Conservation (phyloP, 345 rosid genomes). For the Salix udensis region DNA sequence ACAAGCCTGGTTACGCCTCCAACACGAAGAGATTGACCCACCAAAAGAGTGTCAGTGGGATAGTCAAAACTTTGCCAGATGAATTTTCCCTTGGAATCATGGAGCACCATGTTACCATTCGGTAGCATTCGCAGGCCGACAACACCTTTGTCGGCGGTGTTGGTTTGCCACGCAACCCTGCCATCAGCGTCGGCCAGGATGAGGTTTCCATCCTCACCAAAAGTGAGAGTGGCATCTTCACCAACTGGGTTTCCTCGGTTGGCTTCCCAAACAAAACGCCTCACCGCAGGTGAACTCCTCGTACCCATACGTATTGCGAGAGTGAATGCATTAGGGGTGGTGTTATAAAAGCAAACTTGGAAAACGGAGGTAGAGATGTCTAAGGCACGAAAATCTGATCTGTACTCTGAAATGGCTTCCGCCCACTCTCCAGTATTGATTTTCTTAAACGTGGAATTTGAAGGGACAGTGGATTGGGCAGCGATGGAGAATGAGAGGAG, state of each 20-base stretch:
- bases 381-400: conserved; percentile 29
- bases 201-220: conserved; percentile 32
- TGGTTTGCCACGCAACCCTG: conserved; percentile 32
- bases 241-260: conserved; percentile 29
- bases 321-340: conserved; percentile 56
- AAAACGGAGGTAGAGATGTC: conserved; percentile 32
- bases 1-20: conserved; percentile 42
- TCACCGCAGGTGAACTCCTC: conserved; percentile 29
- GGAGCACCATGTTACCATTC: conserved; percentile 18
- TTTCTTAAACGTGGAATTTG: conserved; percentile 26
- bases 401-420: conserved; percentile 29
- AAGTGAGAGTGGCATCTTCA: conserved; percentile 28
- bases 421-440: conserved; percentile 46
- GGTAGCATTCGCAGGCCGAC: not conserved
- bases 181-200: conserved; percentile 27
- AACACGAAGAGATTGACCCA: conserved; percentile 34
- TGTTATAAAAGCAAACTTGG: conserved; percentile 55
- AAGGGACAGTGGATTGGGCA: conserved; percentile 37
- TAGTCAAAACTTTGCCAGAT: conserved; percentile 34
- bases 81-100: conserved; percentile 8
- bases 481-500: conserved; percentile 11
- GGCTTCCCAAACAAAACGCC: conserved; percentile 47
- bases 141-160: conserved; percentile 34
- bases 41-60: conserved; percentile 53
- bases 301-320: conserved; percentile 49